Evolutionary conservation across 2,329 filamentous ascomycete genomes (phyloP).

Genomic region (Fusarium floridanum): DNA sequence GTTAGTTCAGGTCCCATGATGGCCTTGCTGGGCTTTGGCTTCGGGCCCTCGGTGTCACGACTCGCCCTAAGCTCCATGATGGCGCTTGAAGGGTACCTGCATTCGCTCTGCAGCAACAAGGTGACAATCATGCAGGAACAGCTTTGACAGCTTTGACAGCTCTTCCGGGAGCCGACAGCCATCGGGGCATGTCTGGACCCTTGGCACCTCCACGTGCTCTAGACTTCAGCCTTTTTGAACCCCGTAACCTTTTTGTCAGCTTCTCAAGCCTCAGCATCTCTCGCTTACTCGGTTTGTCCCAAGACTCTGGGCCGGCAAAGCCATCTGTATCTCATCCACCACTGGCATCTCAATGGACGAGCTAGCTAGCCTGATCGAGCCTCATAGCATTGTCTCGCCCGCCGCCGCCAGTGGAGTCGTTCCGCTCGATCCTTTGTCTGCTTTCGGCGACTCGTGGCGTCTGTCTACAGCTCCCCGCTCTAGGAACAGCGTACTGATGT

Average conservation of each 20-base stretch:
- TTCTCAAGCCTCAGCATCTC: constrained; percentile 3
- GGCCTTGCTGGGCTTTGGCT: not conserved
- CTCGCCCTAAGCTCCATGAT: not conserved
- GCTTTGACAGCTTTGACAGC: constrained; percentile 6
- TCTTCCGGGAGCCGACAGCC: constrained; percentile 18
- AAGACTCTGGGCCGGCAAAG: not conserved
- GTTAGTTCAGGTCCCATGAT: not conserved
- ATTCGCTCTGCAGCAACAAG: constrained; percentile 27
- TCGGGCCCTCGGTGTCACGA: constrained; percentile 14
- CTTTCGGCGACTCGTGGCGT: constrained; percentile 33
- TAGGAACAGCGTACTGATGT: constrained; percentile 11
- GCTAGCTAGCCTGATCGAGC: not conserved
- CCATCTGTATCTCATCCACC: not conserved
- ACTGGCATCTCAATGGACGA: constrained; percentile 5
- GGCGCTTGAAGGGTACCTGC: constrained; percentile 16
- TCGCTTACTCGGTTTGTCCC: constrained; percentile 4
- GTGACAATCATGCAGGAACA: constrained; percentile 21
- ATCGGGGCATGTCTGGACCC: constrained; percentile 33
- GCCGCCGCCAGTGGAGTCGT: constrained; percentile 2
- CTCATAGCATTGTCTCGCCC: constrained; percentile 16
- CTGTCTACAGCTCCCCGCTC: constrained; percentile 28
- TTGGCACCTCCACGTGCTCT: constrained; percentile 27
- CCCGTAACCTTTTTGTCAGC: constrained; percentile 9
- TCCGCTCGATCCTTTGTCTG: constrained; percentile 4
- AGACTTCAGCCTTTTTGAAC: constrained; percentile 9